These are phyloP conservation scores for Cytospora piceae DNA, from an alignment of 2,329 filamentous ascomycete genomes.

Conservation along the genomic window DNA sequence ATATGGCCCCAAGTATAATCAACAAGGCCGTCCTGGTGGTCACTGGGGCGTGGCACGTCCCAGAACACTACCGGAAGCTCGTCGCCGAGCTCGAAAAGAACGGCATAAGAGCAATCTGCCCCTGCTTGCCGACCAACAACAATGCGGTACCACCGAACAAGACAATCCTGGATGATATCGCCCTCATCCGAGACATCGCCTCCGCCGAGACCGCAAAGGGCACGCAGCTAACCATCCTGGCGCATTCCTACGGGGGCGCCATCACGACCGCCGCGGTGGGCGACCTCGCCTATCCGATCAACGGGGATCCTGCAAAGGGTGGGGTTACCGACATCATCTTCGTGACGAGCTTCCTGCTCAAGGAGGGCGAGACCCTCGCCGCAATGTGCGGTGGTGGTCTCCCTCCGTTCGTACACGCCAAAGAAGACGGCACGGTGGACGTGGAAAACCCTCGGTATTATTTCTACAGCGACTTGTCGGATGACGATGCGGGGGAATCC, in stretches of 20 bases:
- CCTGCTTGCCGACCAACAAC: constrained; percentile 31
- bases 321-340: constrained; percentile 15
- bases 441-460: constrained; percentile 20
- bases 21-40: constrained; percentile 29
- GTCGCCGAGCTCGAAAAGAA: constrained; percentile 21
- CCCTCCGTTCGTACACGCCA: constrained; percentile 13
- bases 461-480: constrained; percentile 21
- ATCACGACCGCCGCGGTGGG: constrained; percentile 30
- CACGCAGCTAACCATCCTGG: constrained; percentile 29
- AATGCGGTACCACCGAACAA: constrained; percentile 31
- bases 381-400: constrained; percentile 14
- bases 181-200: constrained; percentile 14
- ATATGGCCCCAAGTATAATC: neutral
- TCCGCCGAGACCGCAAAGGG: constrained; percentile 20
- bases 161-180: constrained; percentile 30
- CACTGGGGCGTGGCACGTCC: constrained; percentile 32
- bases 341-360: constrained; percentile 11
- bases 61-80: constrained; percentile 30
- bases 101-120: constrained; percentile 29
- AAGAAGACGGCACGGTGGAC: constrained; percentile 10
- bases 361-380: constrained; percentile 17
- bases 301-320: constrained; percentile 12
- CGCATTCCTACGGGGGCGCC: constrained; percentile 34
- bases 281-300: constrained; percentile 14
- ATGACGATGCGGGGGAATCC: constrained; percentile 8